A percentile compares a stretch with the other conserved stretches of the same genome.
phyloP scores from a whole-genome alignment of 1,284 basidiomycete species.

The Wolfiporia cocos region DNA sequence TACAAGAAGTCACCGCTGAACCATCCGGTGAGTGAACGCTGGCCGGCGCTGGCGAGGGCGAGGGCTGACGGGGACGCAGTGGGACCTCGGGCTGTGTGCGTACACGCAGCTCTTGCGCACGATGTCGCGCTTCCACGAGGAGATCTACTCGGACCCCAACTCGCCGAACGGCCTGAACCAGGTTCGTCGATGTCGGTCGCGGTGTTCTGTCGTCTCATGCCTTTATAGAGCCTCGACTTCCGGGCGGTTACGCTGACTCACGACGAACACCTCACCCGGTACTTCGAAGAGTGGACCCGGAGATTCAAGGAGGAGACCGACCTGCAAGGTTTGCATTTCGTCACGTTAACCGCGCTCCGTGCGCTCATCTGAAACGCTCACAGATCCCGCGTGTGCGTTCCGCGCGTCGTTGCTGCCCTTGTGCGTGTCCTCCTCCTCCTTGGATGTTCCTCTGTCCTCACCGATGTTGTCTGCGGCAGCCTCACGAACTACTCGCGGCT shows the following conservation, averaged over 20 bases:
- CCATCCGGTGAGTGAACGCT: conserved; percentile 43
- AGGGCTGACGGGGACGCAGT: no score
- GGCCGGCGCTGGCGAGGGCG: no score
- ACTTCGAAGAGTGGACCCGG: conserved; percentile 55
- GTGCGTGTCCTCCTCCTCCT: no score
- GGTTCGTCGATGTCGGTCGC: conserved; percentile 28
- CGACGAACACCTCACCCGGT: conserved; percentile 50
- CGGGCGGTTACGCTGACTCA: conserved; percentile 53
- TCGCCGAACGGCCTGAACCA: conserved; percentile 68
- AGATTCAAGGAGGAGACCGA: conserved; percentile 21
- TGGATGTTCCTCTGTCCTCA: no score
- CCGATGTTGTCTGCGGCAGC: conserved; percentile 40
- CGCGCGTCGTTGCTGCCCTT: conserved; percentile 70
- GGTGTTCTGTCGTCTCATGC: neutral
- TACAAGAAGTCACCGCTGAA: conserved; percentile 64
- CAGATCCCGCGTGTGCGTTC: conserved; percentile 57
- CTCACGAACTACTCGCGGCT: conserved; percentile 73
- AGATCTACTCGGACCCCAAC: conserved; percentile 68
- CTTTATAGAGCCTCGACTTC: conserved; percentile 55
- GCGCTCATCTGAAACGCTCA: neutral
- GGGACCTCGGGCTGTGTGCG: conserved; percentile 69
- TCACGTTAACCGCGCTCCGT: neutral
- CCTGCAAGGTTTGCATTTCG: conserved; percentile 12
- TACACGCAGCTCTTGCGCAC: conserved; percentile 67
- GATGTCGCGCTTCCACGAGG: conserved; percentile 68